phyloP scores from a whole-genome alignment of 768 basidiomycete genomes.

The Calocera cornea region DNA sequence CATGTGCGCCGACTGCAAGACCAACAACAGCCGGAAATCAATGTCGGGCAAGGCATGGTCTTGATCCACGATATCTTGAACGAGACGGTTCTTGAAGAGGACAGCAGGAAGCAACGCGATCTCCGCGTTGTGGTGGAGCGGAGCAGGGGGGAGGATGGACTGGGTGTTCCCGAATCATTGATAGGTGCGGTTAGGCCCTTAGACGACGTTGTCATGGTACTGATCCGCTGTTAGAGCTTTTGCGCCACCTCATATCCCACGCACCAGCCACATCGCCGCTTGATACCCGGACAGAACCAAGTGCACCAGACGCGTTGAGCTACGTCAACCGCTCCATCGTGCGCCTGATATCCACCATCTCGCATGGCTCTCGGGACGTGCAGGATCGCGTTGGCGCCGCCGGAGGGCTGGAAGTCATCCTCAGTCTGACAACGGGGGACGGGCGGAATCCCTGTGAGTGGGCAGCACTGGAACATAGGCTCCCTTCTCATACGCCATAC shows the following conservation, averaged over 20 bases:
- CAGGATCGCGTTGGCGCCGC: slow-evolving; percentile 61
- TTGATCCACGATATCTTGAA: background rate
- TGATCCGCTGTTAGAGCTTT: background rate
- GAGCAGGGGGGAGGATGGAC: background rate
- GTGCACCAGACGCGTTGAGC: background rate
- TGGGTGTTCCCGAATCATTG: background rate
- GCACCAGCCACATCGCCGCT: background rate
- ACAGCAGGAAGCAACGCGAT: background rate
- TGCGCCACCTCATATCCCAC: background rate
- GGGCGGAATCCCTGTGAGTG: slow-evolving; percentile 81
- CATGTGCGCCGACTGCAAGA: background rate
- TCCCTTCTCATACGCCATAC: too few relatives aligned
- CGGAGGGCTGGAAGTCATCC: slow-evolving; percentile 65
- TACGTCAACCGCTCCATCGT: slow-evolving; percentile 84
- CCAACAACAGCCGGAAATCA: background rate
- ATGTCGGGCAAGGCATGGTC: background rate
- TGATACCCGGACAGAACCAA: background rate
- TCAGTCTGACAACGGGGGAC: slow-evolving; percentile 82
- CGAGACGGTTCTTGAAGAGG: background rate
- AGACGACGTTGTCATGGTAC: background rate
- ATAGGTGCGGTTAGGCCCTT: background rate
- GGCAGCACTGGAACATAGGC: too few relatives aligned
- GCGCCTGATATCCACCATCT: slow-evolving; percentile 69
- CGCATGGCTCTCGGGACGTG: slow-evolving; percentile 45
- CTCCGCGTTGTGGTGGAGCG: background rate